phyloP scores from a whole-genome alignment of 2,329 filamentous ascomycete genomes.

The Podosphaera xanthii region DNA sequence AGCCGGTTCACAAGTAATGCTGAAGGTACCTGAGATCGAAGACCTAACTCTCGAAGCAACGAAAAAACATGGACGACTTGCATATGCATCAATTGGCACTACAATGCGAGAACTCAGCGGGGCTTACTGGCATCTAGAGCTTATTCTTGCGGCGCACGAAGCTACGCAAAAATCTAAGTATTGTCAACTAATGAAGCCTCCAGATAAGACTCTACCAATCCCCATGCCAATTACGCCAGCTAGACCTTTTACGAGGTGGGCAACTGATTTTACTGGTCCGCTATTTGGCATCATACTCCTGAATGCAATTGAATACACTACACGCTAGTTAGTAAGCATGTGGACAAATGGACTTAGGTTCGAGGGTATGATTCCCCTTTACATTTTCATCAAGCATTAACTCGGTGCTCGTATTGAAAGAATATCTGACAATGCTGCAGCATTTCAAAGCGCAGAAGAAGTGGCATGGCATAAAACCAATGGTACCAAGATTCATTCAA shows the following conservation, averaged over 20 bases:
- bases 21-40: constrained; percentile 1
- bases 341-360: constrained; percentile 1
- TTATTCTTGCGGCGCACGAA: not conserved
- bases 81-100: not conserved
- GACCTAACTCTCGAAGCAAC: constrained; percentile 1
- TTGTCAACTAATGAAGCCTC: not conserved
- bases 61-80: not conserved
- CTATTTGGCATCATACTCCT: not conserved
- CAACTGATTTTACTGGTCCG: constrained; percentile 1
- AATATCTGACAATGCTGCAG: constrained; percentile 1
- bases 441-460: constrained; percentile 2
- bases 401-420: not conserved
- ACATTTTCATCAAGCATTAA: not conserved
- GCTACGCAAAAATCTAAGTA: not conserved
- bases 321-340: not conserved
- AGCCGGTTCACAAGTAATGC: not conserved
- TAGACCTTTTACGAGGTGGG: not conserved
- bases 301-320: not conserved
- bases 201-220: not conserved
- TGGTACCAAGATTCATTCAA: not conserved
- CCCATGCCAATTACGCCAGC: constrained; percentile 1
- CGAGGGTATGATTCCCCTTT: not conserved
- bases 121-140: not conserved
- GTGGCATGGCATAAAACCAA: constrained; percentile 1
- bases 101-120: not conserved